These are phyloP conservation scores for Neopestalotiopsis sp. DNA, from an alignment of 2,329 filamentous ascomycete species.

Conservation along the genomic window DNA sequence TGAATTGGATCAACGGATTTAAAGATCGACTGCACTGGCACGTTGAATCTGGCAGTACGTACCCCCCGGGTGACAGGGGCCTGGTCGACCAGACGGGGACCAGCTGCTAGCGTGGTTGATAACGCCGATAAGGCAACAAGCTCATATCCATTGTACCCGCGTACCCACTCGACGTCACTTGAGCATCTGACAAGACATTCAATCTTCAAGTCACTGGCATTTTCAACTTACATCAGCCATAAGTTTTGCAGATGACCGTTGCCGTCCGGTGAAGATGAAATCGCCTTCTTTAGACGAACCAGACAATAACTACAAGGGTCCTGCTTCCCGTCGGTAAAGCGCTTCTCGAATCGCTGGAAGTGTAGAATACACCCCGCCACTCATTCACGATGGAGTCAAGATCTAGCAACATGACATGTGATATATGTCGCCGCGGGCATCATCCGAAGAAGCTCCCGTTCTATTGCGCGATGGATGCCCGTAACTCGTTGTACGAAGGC, in stretches of 20 bases:
- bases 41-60: neutral
- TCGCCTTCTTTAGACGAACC: neutral
- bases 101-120: conserved; percentile 20
- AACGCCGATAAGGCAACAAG: conserved; percentile 25
- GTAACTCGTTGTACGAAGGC: conserved; percentile 69
- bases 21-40: neutral
- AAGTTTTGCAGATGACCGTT: conserved; percentile 1
- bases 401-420: conserved; percentile 65
- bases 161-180: conserved; percentile 28
- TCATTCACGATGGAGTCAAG: conserved; percentile 22
- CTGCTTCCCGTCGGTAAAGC: neutral
- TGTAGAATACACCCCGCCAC: conserved; percentile 14
- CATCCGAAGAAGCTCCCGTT: conserved; percentile 64
- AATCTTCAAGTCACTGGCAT: conserved; percentile 14
- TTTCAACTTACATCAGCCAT: neutral
- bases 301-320: neutral
- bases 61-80: neutral
- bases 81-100: neutral
- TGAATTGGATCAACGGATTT: neutral
- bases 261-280: neutral
- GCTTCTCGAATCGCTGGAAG: neutral
- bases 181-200: conserved; percentile 18
- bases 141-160: conserved; percentile 16
- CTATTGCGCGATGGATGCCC: conserved; percentile 72
- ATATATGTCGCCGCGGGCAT: conserved; percentile 66